Evolutionary conservation across 345 rosid genomes (phyloP).

Genomic region (Linum lewisii): DNA sequence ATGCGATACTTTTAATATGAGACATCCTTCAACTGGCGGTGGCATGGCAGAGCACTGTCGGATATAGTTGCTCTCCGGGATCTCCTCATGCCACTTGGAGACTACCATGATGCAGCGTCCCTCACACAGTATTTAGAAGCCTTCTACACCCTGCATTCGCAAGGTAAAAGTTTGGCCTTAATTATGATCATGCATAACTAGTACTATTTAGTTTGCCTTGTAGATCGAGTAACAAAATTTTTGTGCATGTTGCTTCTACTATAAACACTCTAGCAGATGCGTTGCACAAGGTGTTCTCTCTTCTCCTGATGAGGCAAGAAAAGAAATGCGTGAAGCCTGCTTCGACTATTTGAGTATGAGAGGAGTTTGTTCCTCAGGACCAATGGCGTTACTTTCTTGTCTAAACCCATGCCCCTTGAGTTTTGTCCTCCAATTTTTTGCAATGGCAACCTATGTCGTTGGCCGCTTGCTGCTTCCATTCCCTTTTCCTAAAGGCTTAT

Average conservation of each 20-base stretch:
- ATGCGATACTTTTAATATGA: conserved; percentile 29
- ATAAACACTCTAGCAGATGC: conserved; percentile 27
- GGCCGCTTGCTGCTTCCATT: conserved; percentile 23
- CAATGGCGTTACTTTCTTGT: conserved; percentile 21
- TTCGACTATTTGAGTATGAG: conserved; percentile 26
- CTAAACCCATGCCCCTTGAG: conserved; percentile 25
- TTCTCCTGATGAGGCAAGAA: no score
- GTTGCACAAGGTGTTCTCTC: conserved; percentile 22
- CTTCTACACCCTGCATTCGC: conserved; percentile 28
- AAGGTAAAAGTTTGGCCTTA: no score
- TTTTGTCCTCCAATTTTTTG: conserved; percentile 24
- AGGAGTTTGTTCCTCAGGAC: conserved; percentile 20
- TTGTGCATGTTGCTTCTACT: conserved; percentile 28
- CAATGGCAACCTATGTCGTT: conserved; percentile 21
- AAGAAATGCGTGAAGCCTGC: conserved; percentile 29
- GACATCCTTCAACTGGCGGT: conserved; percentile 27
- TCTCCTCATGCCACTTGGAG: conserved; percentile 18
- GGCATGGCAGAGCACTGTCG: conserved; percentile 27
- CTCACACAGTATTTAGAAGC: conserved; percentile 23
- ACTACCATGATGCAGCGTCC: conserved; percentile 17
- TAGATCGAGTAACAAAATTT: neutral
- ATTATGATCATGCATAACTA: no score
- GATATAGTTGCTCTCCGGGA: conserved; percentile 24
- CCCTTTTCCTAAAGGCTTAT: conserved; percentile 21
- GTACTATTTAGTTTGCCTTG: no score